Evolutionary conservation across 2,329 filamentous ascomycete genomes (phyloP).

Genomic region (Penicillium sumatraense): DNA sequence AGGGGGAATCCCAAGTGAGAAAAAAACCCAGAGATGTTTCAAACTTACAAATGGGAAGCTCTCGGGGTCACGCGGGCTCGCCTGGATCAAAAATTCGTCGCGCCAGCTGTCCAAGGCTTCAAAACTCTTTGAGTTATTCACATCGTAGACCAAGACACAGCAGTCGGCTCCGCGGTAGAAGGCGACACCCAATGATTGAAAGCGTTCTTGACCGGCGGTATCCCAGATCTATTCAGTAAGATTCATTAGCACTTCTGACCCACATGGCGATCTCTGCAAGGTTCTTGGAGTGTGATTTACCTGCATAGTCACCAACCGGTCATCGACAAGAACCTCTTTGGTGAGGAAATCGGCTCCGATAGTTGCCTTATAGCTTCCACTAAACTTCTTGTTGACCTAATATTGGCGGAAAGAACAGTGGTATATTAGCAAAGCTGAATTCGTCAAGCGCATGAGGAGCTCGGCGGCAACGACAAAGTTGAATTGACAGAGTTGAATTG

Average conservation of each 20-base stretch:
- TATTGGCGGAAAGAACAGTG: neutral
- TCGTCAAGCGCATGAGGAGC: slow-evolving; percentile 8
- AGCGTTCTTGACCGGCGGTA: slow-evolving; percentile 94
- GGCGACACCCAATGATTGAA: slow-evolving; percentile 94
- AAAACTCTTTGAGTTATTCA: slow-evolving; percentile 99
- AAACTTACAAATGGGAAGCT: slow-evolving; percentile 91
- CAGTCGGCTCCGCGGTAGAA: slow-evolving; percentile 98
- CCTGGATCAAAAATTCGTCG: slow-evolving; percentile 97
- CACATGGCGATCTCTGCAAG: neutral
- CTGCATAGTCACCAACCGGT: slow-evolving; percentile 98
- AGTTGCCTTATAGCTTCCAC: slow-evolving; percentile 98
- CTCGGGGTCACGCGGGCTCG: slow-evolving; percentile 92
- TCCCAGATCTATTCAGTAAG: slow-evolving; percentile 84
- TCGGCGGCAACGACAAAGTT: slow-evolving; percentile 7
- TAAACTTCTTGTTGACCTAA: slow-evolving; percentile 99
- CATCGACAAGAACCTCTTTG: slow-evolving; percentile 95
- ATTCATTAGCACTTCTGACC: slow-evolving; percentile 7
- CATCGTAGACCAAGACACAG: slow-evolving; percentile 96
- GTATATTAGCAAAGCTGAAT: slow-evolving; percentile 19
- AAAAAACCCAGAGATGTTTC: neutral
- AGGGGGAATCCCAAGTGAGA: neutral
- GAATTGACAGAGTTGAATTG: slow-evolving; percentile 3
- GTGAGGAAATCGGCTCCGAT: slow-evolving; percentile 99
- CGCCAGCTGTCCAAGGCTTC: slow-evolving; percentile 98
- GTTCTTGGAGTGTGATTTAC: slow-evolving; percentile 50